A percentile compares a stretch with the other conserved stretches of the same genome.
phyloP scores from a whole-genome alignment of 148 eudicot genomes.

The Talinum fruticosum region DNA sequence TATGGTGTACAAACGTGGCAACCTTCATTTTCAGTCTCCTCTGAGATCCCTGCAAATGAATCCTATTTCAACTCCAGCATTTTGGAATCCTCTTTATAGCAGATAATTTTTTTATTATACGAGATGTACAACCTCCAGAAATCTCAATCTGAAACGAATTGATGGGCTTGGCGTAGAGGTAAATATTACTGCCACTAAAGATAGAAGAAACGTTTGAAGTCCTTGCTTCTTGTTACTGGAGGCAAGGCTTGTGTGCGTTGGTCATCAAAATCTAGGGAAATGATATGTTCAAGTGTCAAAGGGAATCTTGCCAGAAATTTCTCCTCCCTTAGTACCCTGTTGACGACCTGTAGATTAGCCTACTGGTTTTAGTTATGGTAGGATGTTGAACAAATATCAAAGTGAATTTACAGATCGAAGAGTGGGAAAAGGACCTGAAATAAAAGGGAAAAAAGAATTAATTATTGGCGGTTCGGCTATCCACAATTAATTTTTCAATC shows the following conservation, averaged over 20 bases:
- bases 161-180: background rate
- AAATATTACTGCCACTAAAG: background rate
- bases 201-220: background rate
- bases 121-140: no score
- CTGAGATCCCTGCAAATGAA: no score
- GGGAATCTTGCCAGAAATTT: background rate
- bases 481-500: background rate
- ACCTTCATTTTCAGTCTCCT: no score
- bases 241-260: background rate
- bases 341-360: background rate
- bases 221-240: background rate
- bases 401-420: background rate
- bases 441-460: background rate
- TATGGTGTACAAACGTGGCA: background rate
- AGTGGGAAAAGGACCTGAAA: background rate
- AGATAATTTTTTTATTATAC: no score
- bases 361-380: background rate
- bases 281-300: background rate
- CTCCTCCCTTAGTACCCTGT: background rate
- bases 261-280: background rate
- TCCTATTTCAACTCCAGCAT: no score
- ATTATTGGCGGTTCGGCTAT: no score
- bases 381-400: background rate
- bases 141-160: no score
- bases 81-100: no score